Evolutionary conservation across 129 eudicot genomes (phyloP).

Genomic region (Logfia minima): DNA sequence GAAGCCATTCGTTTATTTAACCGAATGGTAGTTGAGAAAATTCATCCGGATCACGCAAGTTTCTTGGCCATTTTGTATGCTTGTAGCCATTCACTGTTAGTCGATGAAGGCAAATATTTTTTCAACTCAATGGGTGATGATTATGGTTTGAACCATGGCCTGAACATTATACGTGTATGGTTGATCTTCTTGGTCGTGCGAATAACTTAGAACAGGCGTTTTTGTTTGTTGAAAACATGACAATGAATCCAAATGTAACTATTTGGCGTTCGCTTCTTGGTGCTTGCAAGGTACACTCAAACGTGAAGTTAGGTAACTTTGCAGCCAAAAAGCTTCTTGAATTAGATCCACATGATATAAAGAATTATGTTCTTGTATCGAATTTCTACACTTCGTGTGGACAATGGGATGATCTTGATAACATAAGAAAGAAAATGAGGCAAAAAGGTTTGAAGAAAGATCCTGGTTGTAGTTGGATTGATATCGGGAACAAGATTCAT

Average conservation of each 20-base stretch:
- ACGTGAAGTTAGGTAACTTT: conserved; percentile 54
- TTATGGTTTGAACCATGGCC: conserved; percentile 75
- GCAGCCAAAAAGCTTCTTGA: conserved; percentile 69
- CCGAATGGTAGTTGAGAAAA: conserved; percentile 49
- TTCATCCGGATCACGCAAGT: conserved; percentile 68
- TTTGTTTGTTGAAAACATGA: conserved; percentile 55
- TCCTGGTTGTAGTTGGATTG: conserved; percentile 98
- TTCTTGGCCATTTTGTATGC: conserved; percentile 81
- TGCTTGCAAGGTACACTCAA: conserved; percentile 62
- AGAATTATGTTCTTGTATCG: conserved; percentile 75
- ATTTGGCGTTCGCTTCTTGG: conserved; percentile 86
- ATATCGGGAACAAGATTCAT: conserved; percentile 59
- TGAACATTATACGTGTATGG: conserved; percentile 85
- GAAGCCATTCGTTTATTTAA: conserved; percentile 51
- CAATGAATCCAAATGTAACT: conserved; percentile 54
- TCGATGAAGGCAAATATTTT: conserved; percentile 57
- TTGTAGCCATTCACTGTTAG: conserved; percentile 77
- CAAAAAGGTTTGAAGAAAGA: conserved; percentile 67
- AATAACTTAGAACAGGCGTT: conserved; percentile 68
- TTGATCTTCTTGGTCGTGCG: conserved; percentile 85
- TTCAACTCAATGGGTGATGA: conserved; percentile 49
- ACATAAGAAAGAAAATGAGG: conserved; percentile 66
- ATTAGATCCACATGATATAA: conserved; percentile 58
- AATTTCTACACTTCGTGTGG: conserved; percentile 56
- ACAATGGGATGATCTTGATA: conserved; percentile 71